Base-by-base conservation (phyloP, 345 rosid species). In the Hypericum perforatum region DNA sequence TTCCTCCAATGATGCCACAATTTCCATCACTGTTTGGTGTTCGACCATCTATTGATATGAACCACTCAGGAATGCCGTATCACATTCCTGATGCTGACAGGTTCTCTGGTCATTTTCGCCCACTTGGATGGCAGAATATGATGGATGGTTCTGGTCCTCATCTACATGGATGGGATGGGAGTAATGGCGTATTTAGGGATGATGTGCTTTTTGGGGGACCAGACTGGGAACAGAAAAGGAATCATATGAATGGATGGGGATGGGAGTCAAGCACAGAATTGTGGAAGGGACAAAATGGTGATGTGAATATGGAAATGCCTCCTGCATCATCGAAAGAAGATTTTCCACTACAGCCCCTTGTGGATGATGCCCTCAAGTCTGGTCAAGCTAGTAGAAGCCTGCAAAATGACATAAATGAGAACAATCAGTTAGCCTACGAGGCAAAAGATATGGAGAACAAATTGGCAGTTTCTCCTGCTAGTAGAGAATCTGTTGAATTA, bases 151-250 rank as follows among this genome's bases (percentile, higher is more conserved):
- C 97, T 16, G 91, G 80, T 6, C 79, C 97, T 63, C 89, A 75
- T 59, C 54, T 92, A 78, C 98, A 79, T 82, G 85, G 95, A 43
- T 85, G 95, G 89, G 95, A 92, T 69, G 89, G 87, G 66, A 82
- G 74, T 65, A 77, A 76, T 67, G 79, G 76, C 49, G 78, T 70
- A 45, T 78, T 74, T 65, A 83, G 97, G 81, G 96, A 85, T 63
- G 96, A 92, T n/a, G 45, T 78, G 13, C 85, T 84, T 56, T 85
- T 67, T 72, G 78, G 73, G 16, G 95, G 81, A n/a, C 45, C 83
- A 48, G 97, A 85, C 37, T 85, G 98, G 98, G 91, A 85, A 55
- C 98, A 81, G 60, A 78, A 64, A 64, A 76, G 90, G 83, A 82
- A 78, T 61, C 72, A 64, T 0, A 60, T 76, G 78, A 80, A 67